phyloP scores from a whole-genome alignment of 139 green algal genomes.

The Nannochloris sp. region DNA sequence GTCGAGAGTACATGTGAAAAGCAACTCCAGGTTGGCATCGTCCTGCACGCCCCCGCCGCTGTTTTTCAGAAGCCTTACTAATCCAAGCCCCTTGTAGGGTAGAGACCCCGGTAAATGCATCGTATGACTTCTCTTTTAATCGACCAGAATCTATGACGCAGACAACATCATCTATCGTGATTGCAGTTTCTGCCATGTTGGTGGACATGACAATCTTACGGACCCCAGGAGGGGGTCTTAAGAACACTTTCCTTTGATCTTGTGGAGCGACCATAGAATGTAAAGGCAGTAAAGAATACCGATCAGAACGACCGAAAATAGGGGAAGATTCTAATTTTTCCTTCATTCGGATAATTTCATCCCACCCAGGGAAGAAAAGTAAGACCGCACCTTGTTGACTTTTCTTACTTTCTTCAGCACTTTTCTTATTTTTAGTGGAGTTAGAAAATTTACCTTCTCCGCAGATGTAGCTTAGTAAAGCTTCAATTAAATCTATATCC shows the following conservation, averaged over 20 bases:
- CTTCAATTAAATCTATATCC: conserved; percentile 38
- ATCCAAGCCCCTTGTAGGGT: conserved; percentile 58
- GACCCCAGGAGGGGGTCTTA: conserved; percentile 41
- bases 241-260: conserved; percentile 63
- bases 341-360: conserved; percentile 72
- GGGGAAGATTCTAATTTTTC: conserved; percentile 42
- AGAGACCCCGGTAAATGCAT: conserved; percentile 67
- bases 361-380: conserved; percentile 79
- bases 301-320: conserved; percentile 13
- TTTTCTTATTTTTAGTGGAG: not conserved
- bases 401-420: not conserved
- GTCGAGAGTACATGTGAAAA: conserved; percentile 75
- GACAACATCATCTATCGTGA: conserved; percentile 84
- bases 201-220: conserved; percentile 80
- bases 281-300: conserved; percentile 53
- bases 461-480: conserved; percentile 38
- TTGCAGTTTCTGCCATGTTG: conserved; percentile 76
- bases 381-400: conserved; percentile 50
- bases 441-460: conserved; percentile 22
- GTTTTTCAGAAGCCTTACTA: conserved; percentile 50
- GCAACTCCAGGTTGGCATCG: conserved; percentile 62
- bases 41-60: conserved; percentile 70
- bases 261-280: conserved; percentile 65
- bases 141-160: conserved; percentile 70
- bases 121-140: conserved; percentile 79